Percentiles rank a stretch among this genome's conserved stretches.
Evolutionary conservation across 2,329 filamentous ascomycete genomes (phyloP).

Genomic region (Calonectria multiphialidica): DNA sequence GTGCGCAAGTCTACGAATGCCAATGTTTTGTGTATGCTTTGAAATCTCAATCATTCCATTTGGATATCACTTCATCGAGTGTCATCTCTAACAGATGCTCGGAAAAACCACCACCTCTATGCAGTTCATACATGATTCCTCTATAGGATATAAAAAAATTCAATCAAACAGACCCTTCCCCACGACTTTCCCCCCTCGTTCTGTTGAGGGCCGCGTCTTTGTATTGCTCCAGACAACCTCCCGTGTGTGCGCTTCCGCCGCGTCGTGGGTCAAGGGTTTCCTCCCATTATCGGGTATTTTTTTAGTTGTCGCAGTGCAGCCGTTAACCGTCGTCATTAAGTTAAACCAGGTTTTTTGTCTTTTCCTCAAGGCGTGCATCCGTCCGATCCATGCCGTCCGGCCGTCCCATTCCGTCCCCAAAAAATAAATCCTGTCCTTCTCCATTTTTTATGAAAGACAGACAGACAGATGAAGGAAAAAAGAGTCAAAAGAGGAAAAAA

Average conservation of each 20-base stretch:
- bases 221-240: constrained; percentile 17
- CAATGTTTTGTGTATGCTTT: not conserved
- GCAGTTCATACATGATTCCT: constrained; percentile 41
- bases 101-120: constrained; percentile 27
- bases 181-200: constrained; percentile 22
- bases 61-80: constrained; percentile 37
- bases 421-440: constrained; percentile 27
- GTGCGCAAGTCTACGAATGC: too few relatives aligned
- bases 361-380: constrained; percentile 33
- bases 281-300: constrained; percentile 32
- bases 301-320: constrained; percentile 44
- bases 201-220: constrained; percentile 6
- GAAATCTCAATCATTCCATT: constrained; percentile 38
- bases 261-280: constrained; percentile 18
- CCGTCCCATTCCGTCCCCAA: constrained; percentile 21
- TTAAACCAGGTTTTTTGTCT: constrained; percentile 40
- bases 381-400: constrained; percentile 37
- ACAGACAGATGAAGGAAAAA: constrained; percentile 15
- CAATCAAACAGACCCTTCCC: constrained; percentile 20
- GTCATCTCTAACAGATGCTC: constrained; percentile 12
- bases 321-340: constrained; percentile 46
- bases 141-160: constrained; percentile 35
- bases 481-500: constrained; percentile 19
- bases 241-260: constrained; percentile 2
- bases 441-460: constrained; percentile 26